Percentiles rank a stretch among this genome's conserved stretches.
phyloP scores from a whole-genome alignment of 164 flowering plant genomes.

The Vitis cinerea region DNA sequence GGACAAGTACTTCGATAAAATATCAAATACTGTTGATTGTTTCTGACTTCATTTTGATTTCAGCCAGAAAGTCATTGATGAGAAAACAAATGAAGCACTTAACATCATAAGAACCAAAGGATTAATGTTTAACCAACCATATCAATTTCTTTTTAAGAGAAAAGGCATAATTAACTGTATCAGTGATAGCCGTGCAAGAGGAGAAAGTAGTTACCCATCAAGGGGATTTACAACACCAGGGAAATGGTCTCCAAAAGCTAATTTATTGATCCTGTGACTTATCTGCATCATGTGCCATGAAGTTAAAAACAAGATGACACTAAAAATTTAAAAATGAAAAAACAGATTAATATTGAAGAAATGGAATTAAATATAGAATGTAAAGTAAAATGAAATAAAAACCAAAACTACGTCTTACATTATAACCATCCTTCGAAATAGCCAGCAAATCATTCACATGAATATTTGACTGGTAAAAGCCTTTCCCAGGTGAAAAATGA shows the following conservation, averaged over 20 bases:
- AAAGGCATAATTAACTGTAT: neutral
- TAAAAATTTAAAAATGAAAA: neutral
- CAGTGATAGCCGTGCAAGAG: neutral
- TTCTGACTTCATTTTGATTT: too few species aligned
- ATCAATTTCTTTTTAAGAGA: too few species aligned
- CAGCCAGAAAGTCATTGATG: too few species aligned
- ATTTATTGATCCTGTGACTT: constrained; percentile 63
- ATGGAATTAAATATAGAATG: neutral
- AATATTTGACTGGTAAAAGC: constrained; percentile 56
- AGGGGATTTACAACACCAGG: constrained; percentile 77
- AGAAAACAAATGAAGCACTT: too few species aligned
- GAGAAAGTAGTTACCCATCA: constrained; percentile 51
- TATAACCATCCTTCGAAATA: constrained; percentile 39
- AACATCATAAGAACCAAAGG: too few species aligned
- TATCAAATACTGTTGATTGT: too few species aligned
- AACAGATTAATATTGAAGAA: neutral
- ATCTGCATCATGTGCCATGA: constrained; percentile 36
- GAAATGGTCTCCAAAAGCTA: constrained; percentile 64
- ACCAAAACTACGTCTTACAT: constrained; percentile 37
- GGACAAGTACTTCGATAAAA: too few species aligned
- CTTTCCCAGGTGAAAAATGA: constrained; percentile 73
- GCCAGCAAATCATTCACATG: constrained; percentile 48
- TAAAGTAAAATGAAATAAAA: neutral
- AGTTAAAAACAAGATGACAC: neutral
- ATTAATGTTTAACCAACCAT: too few species aligned